phyloP scores from a whole-genome alignment of 495 filamentous ascomycete genomes.

The Lentithecium fluviatile region DNA sequence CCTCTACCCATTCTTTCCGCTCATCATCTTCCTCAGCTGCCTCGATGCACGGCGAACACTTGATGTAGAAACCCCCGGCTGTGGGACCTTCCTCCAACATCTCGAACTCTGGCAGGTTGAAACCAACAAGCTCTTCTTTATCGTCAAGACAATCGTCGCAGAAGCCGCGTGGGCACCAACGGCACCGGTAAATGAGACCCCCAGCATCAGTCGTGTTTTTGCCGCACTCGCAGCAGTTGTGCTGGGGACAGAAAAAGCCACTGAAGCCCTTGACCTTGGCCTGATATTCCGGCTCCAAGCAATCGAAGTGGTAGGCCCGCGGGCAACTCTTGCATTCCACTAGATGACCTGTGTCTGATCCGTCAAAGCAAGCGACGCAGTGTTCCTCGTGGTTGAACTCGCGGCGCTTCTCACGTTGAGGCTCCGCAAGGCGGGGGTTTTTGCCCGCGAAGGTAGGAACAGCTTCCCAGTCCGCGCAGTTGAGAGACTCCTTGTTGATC shows the following conservation, averaged over 20 bases:
- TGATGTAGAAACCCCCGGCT: conserved; percentile 53
- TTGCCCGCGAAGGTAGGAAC: conserved; percentile 59
- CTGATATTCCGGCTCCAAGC: conserved; percentile 49
- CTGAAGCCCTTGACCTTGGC: conserved; percentile 40
- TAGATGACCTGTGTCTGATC: conserved; percentile 47
- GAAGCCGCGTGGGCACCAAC: conserved; percentile 56
- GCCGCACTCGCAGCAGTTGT: conserved; percentile 56
- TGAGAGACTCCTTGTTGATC: conserved; percentile 59
- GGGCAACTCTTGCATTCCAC: conserved; percentile 56
- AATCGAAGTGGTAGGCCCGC: conserved; percentile 55
- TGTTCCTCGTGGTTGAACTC: conserved; percentile 52
- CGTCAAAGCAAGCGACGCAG: conserved; percentile 58
- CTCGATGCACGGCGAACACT: conserved; percentile 41
- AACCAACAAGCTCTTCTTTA: conserved; percentile 52
- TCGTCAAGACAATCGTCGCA: conserved; percentile 65
- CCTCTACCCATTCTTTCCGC: conserved; percentile 16
- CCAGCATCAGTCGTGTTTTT: conserved; percentile 58
- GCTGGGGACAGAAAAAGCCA: conserved; percentile 58
- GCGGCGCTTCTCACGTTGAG: conserved; percentile 45
- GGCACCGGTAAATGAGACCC: conserved; percentile 60
- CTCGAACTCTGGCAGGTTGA: conserved; percentile 53
- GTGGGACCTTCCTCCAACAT: conserved; percentile 48
- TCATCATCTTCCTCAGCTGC: conserved; percentile 3
- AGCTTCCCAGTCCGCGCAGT: conserved; percentile 56
- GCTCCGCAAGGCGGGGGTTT: conserved; percentile 53